Evolutionary conservation across 208 protist species (phyloP).

Genomic region (Trypanosoma vivax): DNA sequence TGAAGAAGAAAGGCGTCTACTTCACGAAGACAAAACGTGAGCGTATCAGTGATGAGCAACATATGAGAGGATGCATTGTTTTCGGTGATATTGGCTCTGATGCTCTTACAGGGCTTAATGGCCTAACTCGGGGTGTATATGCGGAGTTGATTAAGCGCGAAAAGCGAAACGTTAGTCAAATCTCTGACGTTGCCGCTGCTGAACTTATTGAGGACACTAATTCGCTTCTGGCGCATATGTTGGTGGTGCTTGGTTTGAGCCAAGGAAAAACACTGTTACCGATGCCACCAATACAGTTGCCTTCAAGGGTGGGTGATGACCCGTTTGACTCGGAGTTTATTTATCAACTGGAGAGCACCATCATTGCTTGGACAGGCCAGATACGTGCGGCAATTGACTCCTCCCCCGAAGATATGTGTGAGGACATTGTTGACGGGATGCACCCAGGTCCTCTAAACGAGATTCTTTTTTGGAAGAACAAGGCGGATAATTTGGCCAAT

Average conservation of each 20-base stretch:
- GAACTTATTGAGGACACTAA: constrained; percentile 92
- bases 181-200: constrained; percentile 89
- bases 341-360: constrained; percentile 88
- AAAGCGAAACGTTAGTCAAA: constrained; percentile 76
- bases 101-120: constrained; percentile 62
- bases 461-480: constrained; percentile 93
- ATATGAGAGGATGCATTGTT: constrained; percentile 76
- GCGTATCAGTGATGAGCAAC: constrained; percentile 82
- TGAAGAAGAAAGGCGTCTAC: constrained; percentile 89
- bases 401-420: constrained; percentile 81
- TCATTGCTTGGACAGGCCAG: constrained; percentile 91
- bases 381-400: constrained; percentile 87
- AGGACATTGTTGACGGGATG: constrained; percentile 39
- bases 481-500: constrained; percentile 88
- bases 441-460: constrained; percentile 92
- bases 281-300: constrained; percentile 85
- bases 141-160: constrained; percentile 79
- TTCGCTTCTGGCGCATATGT: constrained; percentile 73
- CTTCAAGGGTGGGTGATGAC: constrained; percentile 66
- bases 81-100: constrained; percentile 83
- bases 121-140: constrained; percentile 83
- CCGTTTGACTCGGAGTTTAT: constrained; percentile 85
- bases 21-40: constrained; percentile 90
- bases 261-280: constrained; percentile 92
- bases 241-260: constrained; percentile 89